Evolutionary conservation across 1,284 basidiomycete genomes (phyloP).

Genomic region (Rhodotorula sp.): DNA sequence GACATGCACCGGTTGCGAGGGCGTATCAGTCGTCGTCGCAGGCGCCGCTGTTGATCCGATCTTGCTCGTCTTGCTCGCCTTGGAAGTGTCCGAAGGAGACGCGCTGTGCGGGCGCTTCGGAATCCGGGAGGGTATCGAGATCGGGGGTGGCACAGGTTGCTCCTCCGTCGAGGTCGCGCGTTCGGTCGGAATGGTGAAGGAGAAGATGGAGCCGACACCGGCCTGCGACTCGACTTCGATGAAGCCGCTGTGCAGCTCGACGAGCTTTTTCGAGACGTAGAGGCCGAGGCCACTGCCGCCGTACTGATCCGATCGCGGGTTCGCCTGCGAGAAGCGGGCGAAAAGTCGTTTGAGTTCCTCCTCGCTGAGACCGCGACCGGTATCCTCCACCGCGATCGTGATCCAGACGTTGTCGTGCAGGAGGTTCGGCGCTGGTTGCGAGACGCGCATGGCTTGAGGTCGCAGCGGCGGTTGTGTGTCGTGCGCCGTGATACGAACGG

Average conservation of each 20-base stretch:
- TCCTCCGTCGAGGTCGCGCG: background rate
- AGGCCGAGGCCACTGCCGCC: constrained; percentile 30
- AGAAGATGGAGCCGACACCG: constrained; percentile 32
- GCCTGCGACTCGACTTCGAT: constrained; percentile 14
- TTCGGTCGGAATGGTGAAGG: constrained; percentile 18
- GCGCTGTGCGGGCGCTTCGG: background rate
- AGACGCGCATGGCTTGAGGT: constrained; percentile 20
- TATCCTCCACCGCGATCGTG: constrained; percentile 33
- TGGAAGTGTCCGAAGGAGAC: background rate
- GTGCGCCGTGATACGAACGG: constrained; percentile 21
- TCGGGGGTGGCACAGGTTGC: too few relatives aligned
- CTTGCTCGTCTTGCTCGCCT: background rate
- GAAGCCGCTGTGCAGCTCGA: constrained; percentile 39
- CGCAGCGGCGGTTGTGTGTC: constrained; percentile 5
- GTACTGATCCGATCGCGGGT: constrained; percentile 33
- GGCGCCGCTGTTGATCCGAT: too few relatives aligned
- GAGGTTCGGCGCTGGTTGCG: constrained; percentile 5
- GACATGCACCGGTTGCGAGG: background rate
- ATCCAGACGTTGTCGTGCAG: constrained; percentile 24
- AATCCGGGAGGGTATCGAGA: background rate
- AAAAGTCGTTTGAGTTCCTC: constrained; percentile 29
- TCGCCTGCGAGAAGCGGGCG: constrained; percentile 41
- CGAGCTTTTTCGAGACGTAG: constrained; percentile 31
- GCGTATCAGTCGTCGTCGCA: background rate
- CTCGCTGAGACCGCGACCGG: constrained; percentile 39